phyloP scores from a whole-genome alignment of 306 rosid genomes.

The Gleditsia sinensis region DNA sequence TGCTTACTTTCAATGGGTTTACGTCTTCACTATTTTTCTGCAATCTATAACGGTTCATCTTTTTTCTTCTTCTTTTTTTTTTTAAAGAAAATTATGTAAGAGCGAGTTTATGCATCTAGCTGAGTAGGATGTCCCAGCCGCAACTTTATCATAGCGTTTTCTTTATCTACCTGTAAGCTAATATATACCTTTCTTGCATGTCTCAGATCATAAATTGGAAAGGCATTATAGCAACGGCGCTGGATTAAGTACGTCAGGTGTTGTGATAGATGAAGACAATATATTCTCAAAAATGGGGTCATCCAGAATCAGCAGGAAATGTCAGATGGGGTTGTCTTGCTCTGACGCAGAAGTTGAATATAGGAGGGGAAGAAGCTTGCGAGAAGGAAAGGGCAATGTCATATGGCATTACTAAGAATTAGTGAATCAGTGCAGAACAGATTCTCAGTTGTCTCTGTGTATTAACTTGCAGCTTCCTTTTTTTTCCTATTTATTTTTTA shows the following conservation, averaged over 20 bases:
- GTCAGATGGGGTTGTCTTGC: constrained; percentile 70
- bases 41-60: background rate
- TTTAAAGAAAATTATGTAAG: background rate
- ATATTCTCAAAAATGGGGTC: constrained; percentile 70
- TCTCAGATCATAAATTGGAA: constrained; percentile 61
- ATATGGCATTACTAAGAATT: constrained; percentile 57
- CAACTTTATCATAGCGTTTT: background rate
- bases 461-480: constrained; percentile 48
- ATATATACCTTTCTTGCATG: constrained; percentile 35
- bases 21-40: background rate
- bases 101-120: constrained; percentile 18
- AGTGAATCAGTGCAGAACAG: constrained; percentile 47
- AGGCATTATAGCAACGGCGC: constrained; percentile 55
- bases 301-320: constrained; percentile 62
- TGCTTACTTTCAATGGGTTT: constrained; percentile 2
- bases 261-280: constrained; percentile 56
- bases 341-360: constrained; percentile 98
- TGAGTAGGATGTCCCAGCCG: constrained; percentile 11
- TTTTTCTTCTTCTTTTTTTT: too few relatives aligned
- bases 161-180: constrained; percentile 29
- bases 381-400: constrained; percentile 62
- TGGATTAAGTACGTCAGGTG: constrained; percentile 62
- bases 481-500: background rate
- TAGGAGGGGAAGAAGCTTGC: constrained; percentile 83
- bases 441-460: constrained; percentile 46